Evolutionary conservation across 345 rosid species (phyloP), one percentile per base, ranked within the genome.

Genomic region (Turnera subulata): DNA sequence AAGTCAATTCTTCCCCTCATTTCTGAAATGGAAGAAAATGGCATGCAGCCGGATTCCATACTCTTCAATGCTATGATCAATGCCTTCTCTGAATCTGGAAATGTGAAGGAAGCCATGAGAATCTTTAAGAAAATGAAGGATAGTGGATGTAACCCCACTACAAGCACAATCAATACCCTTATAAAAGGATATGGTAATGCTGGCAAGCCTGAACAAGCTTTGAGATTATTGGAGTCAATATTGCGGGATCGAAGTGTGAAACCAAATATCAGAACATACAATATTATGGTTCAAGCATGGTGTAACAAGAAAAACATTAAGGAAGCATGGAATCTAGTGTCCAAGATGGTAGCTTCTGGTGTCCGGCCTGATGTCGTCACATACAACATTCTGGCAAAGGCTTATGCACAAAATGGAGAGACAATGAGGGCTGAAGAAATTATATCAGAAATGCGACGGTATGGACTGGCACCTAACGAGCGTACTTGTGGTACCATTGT

Each of bases 11-110:
- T 76, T 23, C 62, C 76, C 2, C 89, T 89, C 43, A 64, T 83
- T 61, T 74, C 81, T 54, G 63, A 80, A 76, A 73, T 92, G 67
- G 96, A 92, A 77, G 77, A 78, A 64, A 75, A 74, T 16, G 93
- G 93, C 13, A 62, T 80, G 67, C 79, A 83, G 74, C 96, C 95
- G 0, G 96, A 92, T 70, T 73, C 95, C 15, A 86, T 92, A 58
- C 86, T 92, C 75, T 92, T 84, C 83, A 89, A 92, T 55, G 83
- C 96, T 47, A 80, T 86, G 72, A 92, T 92, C 65, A 92, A 89
- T 62, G 91, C 91, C n/a, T 80, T 85, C 24, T 81, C 91, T 22
- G 96, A 92, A 68, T 83, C 95, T 20, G 89, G 93, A 58, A 83
- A 86, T 52, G 73, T 86, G 10, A 68, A 80, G 58, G 84, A 86